A percentile compares a stretch with the other conserved stretches of the same genome.
Conservation (phyloP, 2,329 filamentous ascomycete genomes). For the Penicillium griseofulvum region DNA sequence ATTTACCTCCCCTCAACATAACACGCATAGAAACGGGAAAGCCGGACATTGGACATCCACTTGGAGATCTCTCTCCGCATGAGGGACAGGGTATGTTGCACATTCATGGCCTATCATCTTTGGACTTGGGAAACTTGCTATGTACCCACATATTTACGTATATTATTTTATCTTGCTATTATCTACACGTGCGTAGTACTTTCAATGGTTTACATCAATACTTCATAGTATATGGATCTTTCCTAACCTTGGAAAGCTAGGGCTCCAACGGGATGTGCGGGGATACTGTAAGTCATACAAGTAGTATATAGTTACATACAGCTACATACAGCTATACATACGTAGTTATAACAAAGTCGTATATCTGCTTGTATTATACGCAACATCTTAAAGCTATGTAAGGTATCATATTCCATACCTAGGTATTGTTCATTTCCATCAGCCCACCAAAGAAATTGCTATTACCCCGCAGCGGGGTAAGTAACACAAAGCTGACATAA, state of each 20-base stretch:
- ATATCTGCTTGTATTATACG: too few species aligned
- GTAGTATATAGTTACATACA: too few species aligned
- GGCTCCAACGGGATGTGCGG: too few species aligned
- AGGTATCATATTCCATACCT: too few species aligned
- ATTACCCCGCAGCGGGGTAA: conserved; percentile 15
- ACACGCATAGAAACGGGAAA: not conserved
- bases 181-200: too few species aligned
- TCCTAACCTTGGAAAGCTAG: too few species aligned
- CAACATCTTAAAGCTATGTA: not conserved
- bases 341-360: too few species aligned
- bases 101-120: not conserved
- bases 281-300: too few species aligned
- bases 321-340: too few species aligned
- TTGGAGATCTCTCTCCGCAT: conserved; percentile 11
- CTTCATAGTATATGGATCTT: too few species aligned
- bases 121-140: not conserved
- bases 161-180: not conserved
- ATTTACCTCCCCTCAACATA: not conserved
- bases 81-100: not conserved
- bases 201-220: too few species aligned
- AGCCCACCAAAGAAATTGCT: not conserved
- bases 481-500: conserved; percentile 15
- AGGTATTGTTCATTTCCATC: too few species aligned
- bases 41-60: not conserved
- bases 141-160: not conserved